Conservation (phyloP, 306 rosid species). For the Casuarina cunninghamiana region DNA sequence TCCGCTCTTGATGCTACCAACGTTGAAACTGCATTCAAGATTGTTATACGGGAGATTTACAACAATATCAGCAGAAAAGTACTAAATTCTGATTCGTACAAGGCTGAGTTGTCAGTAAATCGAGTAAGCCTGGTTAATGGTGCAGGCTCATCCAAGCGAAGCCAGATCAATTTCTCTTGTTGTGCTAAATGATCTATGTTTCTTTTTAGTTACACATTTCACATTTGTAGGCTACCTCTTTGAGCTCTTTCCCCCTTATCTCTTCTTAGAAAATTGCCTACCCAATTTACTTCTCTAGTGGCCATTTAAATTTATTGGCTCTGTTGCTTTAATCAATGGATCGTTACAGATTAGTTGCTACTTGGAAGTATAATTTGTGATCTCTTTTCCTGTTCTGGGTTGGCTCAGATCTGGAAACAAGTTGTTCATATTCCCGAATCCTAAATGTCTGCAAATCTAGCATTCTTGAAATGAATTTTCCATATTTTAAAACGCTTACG, state of each 20-base stretch:
- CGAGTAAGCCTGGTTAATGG: conserved; percentile 69
- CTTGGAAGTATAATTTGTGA: background rate
- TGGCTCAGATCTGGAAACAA: too few species aligned
- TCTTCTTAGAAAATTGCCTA: background rate
- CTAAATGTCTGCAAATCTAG: too few species aligned
- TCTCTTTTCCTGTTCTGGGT: background rate
- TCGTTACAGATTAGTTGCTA: background rate
- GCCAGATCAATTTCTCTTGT: conserved; percentile 53
- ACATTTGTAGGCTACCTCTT: background rate
- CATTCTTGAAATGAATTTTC: too few species aligned
- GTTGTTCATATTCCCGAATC: too few species aligned
- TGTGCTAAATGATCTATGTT: conserved; percentile 53
- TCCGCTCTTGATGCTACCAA: conserved; percentile 90
- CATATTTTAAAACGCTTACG: too few species aligned
- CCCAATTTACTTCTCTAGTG: too few species aligned
- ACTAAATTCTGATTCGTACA: conserved; percentile 76
- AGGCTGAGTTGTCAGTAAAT: conserved; percentile 78
- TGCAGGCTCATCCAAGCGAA: conserved; percentile 53
- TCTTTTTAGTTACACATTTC: conserved; percentile 4
- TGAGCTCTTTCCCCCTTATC: background rate
- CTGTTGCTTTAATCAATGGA: background rate
- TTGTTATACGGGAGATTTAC: conserved; percentile 79
- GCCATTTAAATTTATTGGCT: background rate
- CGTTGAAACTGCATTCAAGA: conserved; percentile 78
- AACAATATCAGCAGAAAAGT: conserved; percentile 73